Conservation (phyloP, 2,329 filamentous ascomycete species). For the Alternaria angustiovoidea region DNA sequence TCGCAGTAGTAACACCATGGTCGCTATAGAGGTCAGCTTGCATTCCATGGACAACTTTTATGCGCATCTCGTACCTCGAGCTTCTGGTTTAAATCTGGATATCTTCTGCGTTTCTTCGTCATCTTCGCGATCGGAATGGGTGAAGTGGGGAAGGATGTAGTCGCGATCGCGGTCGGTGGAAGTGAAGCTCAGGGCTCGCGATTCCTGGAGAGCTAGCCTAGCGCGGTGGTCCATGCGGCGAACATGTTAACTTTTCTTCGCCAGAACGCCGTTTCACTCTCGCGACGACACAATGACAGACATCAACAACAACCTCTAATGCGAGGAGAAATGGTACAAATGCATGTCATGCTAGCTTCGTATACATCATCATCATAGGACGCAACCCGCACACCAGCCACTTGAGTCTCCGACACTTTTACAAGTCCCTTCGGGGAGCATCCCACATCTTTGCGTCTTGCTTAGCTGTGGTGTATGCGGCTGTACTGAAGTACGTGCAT, state of each 20-base stretch:
- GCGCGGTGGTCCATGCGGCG: slow-evolving; percentile 24
- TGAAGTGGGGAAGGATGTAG: slow-evolving; percentile 1
- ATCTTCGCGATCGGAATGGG: slow-evolving; percentile 23
- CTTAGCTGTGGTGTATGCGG: slow-evolving; percentile 54
- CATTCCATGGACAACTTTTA: background rate
- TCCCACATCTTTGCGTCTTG: slow-evolving; percentile 58
- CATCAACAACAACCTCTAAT: slow-evolving; percentile 2
- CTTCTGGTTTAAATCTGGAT: slow-evolving; percentile 87
- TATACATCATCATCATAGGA: background rate
- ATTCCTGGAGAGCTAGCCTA: slow-evolving; percentile 27
- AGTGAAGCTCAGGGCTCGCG: slow-evolving; percentile 28
- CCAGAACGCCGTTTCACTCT: slow-evolving; percentile 6
- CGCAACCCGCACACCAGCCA: slow-evolving; percentile 55
- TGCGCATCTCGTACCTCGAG: slow-evolving; percentile 57
- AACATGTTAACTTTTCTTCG: slow-evolving; percentile 24
- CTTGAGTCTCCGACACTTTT: slow-evolving; percentile 53
- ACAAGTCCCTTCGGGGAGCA: slow-evolving; percentile 59
- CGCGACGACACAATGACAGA: slow-evolving; percentile 11
- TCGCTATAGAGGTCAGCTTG: slow-evolving; percentile 54
- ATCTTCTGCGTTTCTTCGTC: slow-evolving; percentile 84
- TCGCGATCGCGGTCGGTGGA: slow-evolving; percentile 14
- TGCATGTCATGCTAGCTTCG: background rate
- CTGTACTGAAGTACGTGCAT: slow-evolving; percentile 49
- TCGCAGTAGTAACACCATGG: slow-evolving; percentile 99
- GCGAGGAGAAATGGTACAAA: background rate